These are phyloP conservation scores for Marasmius tenuissimus DNA, from an alignment of 1,284 basidiomycete species.

Conservation along the genomic window DNA sequence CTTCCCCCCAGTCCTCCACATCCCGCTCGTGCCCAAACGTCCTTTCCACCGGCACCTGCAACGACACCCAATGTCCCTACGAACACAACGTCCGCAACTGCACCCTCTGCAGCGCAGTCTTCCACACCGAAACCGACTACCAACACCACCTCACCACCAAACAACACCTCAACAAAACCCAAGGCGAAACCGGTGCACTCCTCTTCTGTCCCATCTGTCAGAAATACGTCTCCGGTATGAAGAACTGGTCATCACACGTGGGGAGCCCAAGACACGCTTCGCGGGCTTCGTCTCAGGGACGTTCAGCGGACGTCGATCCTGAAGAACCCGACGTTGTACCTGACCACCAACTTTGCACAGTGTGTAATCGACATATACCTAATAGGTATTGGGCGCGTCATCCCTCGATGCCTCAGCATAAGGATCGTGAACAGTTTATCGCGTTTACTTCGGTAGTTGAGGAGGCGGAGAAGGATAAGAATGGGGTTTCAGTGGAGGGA, in stretches of 20 bases:
- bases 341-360: conserved; percentile 33
- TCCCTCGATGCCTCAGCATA: conserved; percentile 27
- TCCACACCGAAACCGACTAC: conserved; percentile 22
- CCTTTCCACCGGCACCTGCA: conserved; percentile 33
- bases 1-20: background rate
- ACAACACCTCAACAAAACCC: conserved; percentile 23
- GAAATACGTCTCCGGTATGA: conserved; percentile 7
- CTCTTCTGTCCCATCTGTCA: conserved; percentile 9
- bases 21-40: conserved; percentile 30
- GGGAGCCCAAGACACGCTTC: conserved; percentile 13
- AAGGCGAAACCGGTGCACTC: conserved; percentile 15
- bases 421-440: conserved; percentile 9
- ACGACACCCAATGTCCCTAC: conserved; percentile 26
- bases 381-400: conserved; percentile 33
- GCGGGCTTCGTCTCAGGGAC: conserved; percentile 6
- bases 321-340: conserved; percentile 27
- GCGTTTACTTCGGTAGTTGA: background rate
- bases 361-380: conserved; percentile 36
- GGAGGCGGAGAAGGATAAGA: conserved; percentile 30
- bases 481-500: conserved; percentile 37
- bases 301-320: conserved; percentile 24
- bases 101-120: conserved; percentile 35
- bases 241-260: conserved; percentile 5
- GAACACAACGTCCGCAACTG: conserved; percentile 39
- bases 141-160: conserved; percentile 25